These are phyloP conservation scores for Aaosphaeria arxii DNA, from an alignment of 2,329 filamentous ascomycete genomes.

Conservation along the genomic window DNA sequence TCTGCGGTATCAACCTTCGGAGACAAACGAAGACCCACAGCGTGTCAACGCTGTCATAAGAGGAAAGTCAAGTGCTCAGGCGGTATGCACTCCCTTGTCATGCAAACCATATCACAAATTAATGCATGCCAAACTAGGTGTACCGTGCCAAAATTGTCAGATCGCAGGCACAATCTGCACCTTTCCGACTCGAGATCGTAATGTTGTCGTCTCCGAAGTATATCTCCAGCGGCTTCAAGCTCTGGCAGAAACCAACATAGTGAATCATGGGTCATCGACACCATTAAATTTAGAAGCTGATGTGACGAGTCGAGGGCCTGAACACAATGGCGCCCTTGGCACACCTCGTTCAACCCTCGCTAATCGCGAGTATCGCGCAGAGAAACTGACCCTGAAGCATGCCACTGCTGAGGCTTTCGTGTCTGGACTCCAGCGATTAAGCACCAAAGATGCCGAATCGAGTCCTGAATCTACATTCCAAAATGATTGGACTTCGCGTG, in stretches of 20 bases:
- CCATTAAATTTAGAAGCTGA: not conserved
- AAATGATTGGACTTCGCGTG: not conserved
- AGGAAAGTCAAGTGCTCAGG: not conserved
- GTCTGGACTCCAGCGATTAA: not conserved
- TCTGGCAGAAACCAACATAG: not conserved
- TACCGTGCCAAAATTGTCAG: not conserved
- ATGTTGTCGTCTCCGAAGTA: not conserved
- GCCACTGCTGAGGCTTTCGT: not conserved
- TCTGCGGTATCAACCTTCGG: too few species aligned
- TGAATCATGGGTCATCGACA: not conserved
- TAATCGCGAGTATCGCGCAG: not conserved
- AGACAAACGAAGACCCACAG: not conserved
- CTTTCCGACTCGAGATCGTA: not conserved
- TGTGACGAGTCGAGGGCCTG: too few species aligned
- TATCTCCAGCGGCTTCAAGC: not conserved
- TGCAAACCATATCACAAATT: not conserved
- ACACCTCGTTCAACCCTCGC: not conserved
- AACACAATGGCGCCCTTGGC: too few species aligned
- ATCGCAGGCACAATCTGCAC: not conserved
- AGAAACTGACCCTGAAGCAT: not conserved
- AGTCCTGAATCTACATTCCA: not conserved
- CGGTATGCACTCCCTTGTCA: not conserved
- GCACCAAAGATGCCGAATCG: not conserved
- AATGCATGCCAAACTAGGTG: not conserved
- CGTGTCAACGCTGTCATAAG: not conserved